Evolutionary conservation across 2,329 filamentous ascomycete genomes (phyloP), one percentile per base, ranked within the genome.

Genomic region (Trichothecium sympodiale): DNA sequence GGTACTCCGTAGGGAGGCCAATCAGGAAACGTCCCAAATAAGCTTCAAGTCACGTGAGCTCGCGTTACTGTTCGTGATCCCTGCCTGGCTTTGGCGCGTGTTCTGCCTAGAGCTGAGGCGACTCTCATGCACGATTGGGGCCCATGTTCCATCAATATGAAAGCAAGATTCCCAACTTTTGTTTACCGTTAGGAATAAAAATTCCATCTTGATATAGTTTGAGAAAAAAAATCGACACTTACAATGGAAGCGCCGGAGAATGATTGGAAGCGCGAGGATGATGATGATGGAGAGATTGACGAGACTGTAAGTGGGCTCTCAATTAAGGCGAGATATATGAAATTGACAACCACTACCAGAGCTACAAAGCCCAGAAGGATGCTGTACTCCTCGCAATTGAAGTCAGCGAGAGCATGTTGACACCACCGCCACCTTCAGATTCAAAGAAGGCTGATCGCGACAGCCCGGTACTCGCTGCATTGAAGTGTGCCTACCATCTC

Each of bases 351-450:
- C 34, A 25, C 26, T 38, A 29, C 9, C 47, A 89, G 86, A 80
- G 77, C 57, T 98, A 91, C 65, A 93, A 88, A 63, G 72, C 81
- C 1, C 80, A 88, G 53, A 95, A 94, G 62, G 91, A 98, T 77
- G 91, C 91, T n/a, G 74, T 96, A n/a, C 70, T 98, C 17, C 89
- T 98, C 54, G 89, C 87, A 12, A 94, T 98, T 49, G 83, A 96
- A 49, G 71, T 96, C 52, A 95, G 83, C 66, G 61, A 76, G 27
- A 87, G 86, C 1, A 98, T 96, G 89, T 65, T 96, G 43, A 64
- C 65, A 46, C 64, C 64, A 29, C 84, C 84, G 16, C 71, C 76
- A 3, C 61, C 68, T 3, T 69, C 69, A 6, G 69, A 74, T 41
- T 72, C 78, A 34, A 94, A 84, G 60, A 89, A 87, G 55, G 74